phyloP scores from a whole-genome alignment of 2,329 filamentous ascomycete species.

The Diplodia intermedia region DNA sequence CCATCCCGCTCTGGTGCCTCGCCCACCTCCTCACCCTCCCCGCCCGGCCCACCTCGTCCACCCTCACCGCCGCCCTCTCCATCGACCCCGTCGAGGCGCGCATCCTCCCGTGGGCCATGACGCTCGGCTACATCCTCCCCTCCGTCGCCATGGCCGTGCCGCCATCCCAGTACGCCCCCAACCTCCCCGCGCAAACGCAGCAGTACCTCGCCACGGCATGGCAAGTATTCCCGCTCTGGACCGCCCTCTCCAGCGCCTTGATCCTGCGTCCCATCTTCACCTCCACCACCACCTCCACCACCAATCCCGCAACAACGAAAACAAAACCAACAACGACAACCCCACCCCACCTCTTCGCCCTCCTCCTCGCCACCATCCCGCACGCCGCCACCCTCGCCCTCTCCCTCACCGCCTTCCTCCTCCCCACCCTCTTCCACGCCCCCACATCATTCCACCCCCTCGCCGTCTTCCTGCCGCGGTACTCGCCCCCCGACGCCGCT shows the following conservation, averaged over 20 bases:
- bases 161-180: background rate
- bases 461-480: constrained; percentile 8
- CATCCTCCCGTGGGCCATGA: background rate
- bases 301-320: background rate
- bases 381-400: constrained; percentile 15
- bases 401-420: constrained; percentile 1
- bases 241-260: background rate
- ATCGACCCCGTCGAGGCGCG: background rate
- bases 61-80: background rate
- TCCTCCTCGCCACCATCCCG: constrained; percentile 13
- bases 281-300: background rate
- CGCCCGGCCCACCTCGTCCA: background rate
- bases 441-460: background rate
- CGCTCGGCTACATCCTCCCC: background rate
- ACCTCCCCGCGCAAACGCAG: background rate
- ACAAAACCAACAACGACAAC: background rate
- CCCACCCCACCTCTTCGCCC: constrained; percentile 24
- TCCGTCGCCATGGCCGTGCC: constrained; percentile 12
- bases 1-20: constrained; percentile 23
- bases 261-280: background rate
- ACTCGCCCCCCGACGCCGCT: background rate
- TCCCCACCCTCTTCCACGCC: constrained; percentile 2
- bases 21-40: constrained; percentile 20
- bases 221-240: constrained; percentile 20
- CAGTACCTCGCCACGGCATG: constrained; percentile 3